Percentiles rank a stretch among this genome's conserved stretches.
Conservation (phyloP, 495 filamentous ascomycete genomes). For the Delitschia confertaspora region DNA sequence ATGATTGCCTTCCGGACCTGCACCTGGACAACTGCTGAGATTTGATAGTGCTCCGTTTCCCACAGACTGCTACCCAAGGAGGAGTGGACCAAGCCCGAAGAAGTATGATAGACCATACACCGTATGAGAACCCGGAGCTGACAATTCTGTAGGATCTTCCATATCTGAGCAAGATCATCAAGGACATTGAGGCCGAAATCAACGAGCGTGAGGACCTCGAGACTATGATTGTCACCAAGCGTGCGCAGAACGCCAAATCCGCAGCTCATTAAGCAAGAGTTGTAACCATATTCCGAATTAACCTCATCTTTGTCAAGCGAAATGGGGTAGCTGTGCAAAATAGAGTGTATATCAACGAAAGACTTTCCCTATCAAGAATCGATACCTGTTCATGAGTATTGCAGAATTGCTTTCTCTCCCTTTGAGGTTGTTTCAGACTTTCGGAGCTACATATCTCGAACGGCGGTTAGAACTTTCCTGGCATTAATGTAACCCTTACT, state of each 20-base stretch:
- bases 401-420: no score
- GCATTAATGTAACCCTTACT: no score
- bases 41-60: slow-evolving; percentile 61
- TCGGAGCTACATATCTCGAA: background rate
- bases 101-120: slow-evolving; percentile 43
- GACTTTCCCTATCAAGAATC: background rate
- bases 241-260: slow-evolving; percentile 23
- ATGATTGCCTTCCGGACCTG: background rate
- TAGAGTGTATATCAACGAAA: slow-evolving; percentile 21
- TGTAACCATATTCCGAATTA: slow-evolving; percentile 6
- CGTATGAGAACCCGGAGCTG: background rate
- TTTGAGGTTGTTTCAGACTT: no score
- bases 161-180: slow-evolving; percentile 74
- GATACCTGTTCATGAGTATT: no score
- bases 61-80: slow-evolving; percentile 76
- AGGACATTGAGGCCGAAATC: slow-evolving; percentile 71
- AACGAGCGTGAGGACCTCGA: slow-evolving; percentile 79
- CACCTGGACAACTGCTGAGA: slow-evolving; percentile 25
- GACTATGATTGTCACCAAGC: slow-evolving; percentile 51
- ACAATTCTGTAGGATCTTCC: slow-evolving; percentile 51
- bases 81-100: slow-evolving; percentile 69
- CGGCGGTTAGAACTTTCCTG: no score
- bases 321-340: slow-evolving; percentile 13
- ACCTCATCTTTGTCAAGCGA: background rate
- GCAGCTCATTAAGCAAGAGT: slow-evolving; percentile 17